phyloP scores from a whole-genome alignment of 192 early-diverging fungal genomes.

The Coemansia sp. region DNA sequence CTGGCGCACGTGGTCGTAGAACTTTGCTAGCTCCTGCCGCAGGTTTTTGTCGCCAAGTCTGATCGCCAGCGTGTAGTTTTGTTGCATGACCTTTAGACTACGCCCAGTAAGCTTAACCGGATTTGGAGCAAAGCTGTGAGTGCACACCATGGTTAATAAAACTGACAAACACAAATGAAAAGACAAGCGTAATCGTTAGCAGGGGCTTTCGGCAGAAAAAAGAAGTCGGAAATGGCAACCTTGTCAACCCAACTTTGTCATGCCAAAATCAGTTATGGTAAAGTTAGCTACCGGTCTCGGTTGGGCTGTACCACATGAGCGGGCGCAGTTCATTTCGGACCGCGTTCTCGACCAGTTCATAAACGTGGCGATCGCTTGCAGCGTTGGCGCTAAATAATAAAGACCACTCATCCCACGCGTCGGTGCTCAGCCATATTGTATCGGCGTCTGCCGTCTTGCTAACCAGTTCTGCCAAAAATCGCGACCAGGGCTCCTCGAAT shows the following conservation, averaged over 20 bases:
- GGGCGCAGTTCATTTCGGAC: not conserved
- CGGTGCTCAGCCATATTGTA: slow-evolving; percentile 15
- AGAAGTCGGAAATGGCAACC: not conserved
- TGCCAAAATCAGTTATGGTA: not conserved
- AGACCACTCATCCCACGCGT: slow-evolving; percentile 12
- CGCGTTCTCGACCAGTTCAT: slow-evolving; percentile 1
- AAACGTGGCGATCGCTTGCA: slow-evolving; percentile 3
- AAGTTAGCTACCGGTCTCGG: not conserved
- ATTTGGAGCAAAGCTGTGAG: not conserved
- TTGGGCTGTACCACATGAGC: slow-evolving; percentile 8
- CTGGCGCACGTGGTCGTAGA: not conserved
- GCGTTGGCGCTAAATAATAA: not conserved
- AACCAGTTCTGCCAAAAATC: slow-evolving; percentile 23
- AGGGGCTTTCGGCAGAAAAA: not conserved
- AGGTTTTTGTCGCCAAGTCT: not conserved
- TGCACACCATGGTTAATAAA: not conserved
- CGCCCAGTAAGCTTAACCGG: not conserved
- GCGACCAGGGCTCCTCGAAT: slow-evolving; percentile 32
- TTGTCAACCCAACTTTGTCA: not conserved
- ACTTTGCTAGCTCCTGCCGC: not conserved
- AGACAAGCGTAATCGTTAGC: not conserved
- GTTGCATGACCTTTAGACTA: slow-evolving; percentile 2
- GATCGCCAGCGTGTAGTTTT: slow-evolving; percentile 15
- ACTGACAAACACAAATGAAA: not conserved
- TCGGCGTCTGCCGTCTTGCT: slow-evolving; percentile 5